Base-by-base conservation (phyloP, 768 basidiomycete species). In the Cyclocybe cylindracea region DNA sequence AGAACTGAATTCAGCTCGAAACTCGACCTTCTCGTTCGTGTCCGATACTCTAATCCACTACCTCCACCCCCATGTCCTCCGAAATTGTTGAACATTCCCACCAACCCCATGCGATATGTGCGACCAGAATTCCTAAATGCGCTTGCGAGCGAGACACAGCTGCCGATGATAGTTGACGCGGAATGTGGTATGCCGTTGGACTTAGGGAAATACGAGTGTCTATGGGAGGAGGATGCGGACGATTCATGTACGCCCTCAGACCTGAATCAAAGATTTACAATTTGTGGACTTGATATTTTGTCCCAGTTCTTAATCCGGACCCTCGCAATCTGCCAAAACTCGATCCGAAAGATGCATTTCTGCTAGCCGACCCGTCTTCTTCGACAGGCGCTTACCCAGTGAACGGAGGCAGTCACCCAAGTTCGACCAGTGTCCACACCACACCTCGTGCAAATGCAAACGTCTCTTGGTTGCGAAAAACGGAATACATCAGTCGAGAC, bases 141-240 rank as follows among this genome's bases (percentile, higher is more conserved):
- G 5, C 73, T 97, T 35, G 88, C 90, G 0, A 84, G 85, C 47
- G 91, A 92, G 43, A 83, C 85, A 9, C 88, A 90, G 0, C 67
- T 97, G 14, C 96, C 97, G 0, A 94, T 98, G 92, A 88, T 98
- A 57, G 88, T 98, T 1, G 97, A 99, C 60, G 92, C 91, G 1
- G 97, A 99, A 66, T 88, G 87, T 58, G 97, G 97, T 0, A 95
- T 99, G 94, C 94, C 95, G 0, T 70, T 99, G 19, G 92, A 98
- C 66, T 72, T 96, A 42, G 87, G 89, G 13, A 82, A 79, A 48
- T 94, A 86, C 79, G 86, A 88, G 48, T 87, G 83, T 34, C 71
- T 96, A 13, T 94, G 89, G 91, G 85, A 89, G 44, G 89, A 92
- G 54, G 83, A 83, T 39, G 88, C 78, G 2, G 80, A 86, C 63